phyloP scores from a whole-genome alignment of 2,329 filamentous ascomycete species.

The Scytalidium lignicola region DNA sequence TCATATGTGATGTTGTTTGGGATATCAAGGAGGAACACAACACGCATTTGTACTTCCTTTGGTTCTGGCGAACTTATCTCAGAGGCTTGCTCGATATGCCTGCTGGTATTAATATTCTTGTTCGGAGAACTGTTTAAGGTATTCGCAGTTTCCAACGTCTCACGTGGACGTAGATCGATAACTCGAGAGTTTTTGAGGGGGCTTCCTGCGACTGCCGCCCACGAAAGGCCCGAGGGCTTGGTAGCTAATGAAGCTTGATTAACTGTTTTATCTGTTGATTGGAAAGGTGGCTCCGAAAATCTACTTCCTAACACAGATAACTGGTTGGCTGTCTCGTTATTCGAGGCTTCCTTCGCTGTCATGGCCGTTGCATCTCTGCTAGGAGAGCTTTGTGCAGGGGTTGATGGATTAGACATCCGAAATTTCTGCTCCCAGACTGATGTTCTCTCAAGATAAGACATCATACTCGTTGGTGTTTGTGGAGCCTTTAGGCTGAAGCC shows the following conservation, averaged over 20 bases:
- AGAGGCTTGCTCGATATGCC: constrained; percentile 5
- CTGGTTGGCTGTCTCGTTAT: neutral
- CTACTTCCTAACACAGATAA: neutral
- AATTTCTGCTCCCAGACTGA: too few relatives aligned
- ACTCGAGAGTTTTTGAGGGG: constrained; percentile 9
- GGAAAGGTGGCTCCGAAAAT: neutral
- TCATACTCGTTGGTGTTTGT: too few relatives aligned
- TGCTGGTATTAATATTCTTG: constrained; percentile 4
- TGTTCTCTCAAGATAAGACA: too few relatives aligned
- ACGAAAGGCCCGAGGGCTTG: constrained; percentile 9
- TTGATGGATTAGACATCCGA: too few relatives aligned
- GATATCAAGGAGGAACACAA: constrained; percentile 23
- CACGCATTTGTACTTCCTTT: constrained; percentile 15
- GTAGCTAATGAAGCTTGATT: constrained; percentile 3
- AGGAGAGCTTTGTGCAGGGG: neutral
- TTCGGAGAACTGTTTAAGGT: neutral
- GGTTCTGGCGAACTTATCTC: constrained; percentile 7
- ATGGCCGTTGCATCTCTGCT: too few relatives aligned
- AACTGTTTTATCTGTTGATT: neutral
- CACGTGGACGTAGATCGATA: constrained; percentile 15
- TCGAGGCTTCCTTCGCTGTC: neutral
- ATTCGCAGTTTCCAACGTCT: constrained; percentile 1
- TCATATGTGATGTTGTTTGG: constrained; percentile 17
- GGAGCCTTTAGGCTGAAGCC: too few relatives aligned
- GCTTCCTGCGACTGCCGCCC: constrained; percentile 21